These are phyloP conservation scores for Zygoascus hellenicus DNA, from an alignment of 1,139 yeast species.

Conservation along the genomic window DNA sequence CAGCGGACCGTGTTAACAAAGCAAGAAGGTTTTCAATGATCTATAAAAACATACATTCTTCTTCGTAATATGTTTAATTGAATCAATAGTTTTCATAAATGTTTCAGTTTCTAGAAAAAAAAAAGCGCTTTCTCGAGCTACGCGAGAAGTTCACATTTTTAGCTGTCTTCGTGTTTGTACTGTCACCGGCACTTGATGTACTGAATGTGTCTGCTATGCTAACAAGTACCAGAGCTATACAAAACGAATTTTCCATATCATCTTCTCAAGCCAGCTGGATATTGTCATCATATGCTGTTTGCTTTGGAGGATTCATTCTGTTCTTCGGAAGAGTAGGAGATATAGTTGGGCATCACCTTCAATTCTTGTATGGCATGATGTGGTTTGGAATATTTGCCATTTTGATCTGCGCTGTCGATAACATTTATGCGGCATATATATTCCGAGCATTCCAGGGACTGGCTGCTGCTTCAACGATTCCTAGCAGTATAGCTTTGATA, in stretches of 20 bases:
- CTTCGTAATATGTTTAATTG: no score
- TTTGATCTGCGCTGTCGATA: neutral
- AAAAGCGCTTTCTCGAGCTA: neutral
- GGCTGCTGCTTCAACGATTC: conserved; percentile 7
- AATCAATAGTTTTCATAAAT: no score
- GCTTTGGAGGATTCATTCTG: conserved; percentile 10
- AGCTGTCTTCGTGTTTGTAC: neutral
- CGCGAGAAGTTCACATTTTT: neutral
- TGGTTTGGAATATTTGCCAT: conserved; percentile 4
- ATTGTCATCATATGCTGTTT: conserved; percentile 8
- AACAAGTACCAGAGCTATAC: conserved; percentile 1
- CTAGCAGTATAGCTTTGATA: conserved; percentile 6
- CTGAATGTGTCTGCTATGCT: conserved; percentile 4
- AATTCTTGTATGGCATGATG: conserved; percentile 1
- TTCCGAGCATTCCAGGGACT: conserved; percentile 7
- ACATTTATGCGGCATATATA: neutral
- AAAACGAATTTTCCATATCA: neutral
- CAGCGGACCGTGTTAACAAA: no score
- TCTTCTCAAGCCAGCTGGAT: conserved; percentile 7
- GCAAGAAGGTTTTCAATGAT: no score
- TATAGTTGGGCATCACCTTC: conserved; percentile 7
- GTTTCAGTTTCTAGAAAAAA: conserved; percentile 3
- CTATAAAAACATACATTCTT: no score
- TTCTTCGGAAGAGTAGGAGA: conserved; percentile 8
- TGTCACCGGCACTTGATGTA: conserved; percentile 3